Percentiles rank a stretch among this genome's conserved stretches.
Evolutionary conservation across 371 early-diverging fungal species (phyloP).

Genomic region (Apophysomyces ossiformis): DNA sequence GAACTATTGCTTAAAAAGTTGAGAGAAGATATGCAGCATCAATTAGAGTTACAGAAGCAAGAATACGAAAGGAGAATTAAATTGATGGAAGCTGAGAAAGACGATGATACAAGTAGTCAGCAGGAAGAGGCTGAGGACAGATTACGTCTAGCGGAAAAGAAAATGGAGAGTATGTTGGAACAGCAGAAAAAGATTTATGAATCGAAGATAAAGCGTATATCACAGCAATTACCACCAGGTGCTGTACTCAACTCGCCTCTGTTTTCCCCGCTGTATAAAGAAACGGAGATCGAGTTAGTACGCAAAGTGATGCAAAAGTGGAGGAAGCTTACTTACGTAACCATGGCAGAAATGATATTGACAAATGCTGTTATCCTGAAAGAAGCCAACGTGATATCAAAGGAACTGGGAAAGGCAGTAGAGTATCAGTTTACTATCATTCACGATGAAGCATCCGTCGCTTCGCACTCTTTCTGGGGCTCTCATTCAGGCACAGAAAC

Average conservation of each 20-base stretch:
- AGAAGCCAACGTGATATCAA: slow-evolving; percentile 87
- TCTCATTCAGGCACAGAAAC: slow-evolving; percentile 46
- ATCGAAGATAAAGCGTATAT: slow-evolving; percentile 44
- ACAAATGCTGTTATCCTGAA: slow-evolving; percentile 77
- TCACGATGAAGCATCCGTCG: slow-evolving; percentile 55
- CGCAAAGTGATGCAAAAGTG: slow-evolving; percentile 44
- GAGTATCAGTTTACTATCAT: slow-evolving; percentile 82
- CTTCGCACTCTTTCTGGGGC: slow-evolving; percentile 70
- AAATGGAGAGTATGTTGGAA: slow-evolving; percentile 48
- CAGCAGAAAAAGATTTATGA: slow-evolving; percentile 52
- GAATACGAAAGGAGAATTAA: slow-evolving; percentile 58
- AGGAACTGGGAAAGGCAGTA: slow-evolving; percentile 78
- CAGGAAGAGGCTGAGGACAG: slow-evolving; percentile 16
- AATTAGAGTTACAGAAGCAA: slow-evolving; percentile 51
- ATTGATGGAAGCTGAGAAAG: slow-evolving; percentile 26
- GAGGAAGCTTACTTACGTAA: slow-evolving; percentile 67
- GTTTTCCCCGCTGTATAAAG: slow-evolving; percentile 31
- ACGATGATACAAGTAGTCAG: slow-evolving; percentile 22
- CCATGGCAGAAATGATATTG: slow-evolving; percentile 75
- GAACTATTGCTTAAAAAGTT: slow-evolving; percentile 41
- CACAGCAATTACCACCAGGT: slow-evolving; percentile 16
- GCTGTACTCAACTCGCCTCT: slow-evolving; percentile 29
- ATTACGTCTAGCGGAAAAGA: slow-evolving; percentile 45
- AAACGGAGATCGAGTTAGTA: slow-evolving; percentile 12
- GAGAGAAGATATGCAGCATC: slow-evolving; percentile 53